A percentile compares a stretch with the other conserved stretches of the same genome.
These are phyloP conservation scores for Penicillium coprophilum DNA, from an alignment of 495 filamentous ascomycete genomes.

Conservation along the genomic window DNA sequence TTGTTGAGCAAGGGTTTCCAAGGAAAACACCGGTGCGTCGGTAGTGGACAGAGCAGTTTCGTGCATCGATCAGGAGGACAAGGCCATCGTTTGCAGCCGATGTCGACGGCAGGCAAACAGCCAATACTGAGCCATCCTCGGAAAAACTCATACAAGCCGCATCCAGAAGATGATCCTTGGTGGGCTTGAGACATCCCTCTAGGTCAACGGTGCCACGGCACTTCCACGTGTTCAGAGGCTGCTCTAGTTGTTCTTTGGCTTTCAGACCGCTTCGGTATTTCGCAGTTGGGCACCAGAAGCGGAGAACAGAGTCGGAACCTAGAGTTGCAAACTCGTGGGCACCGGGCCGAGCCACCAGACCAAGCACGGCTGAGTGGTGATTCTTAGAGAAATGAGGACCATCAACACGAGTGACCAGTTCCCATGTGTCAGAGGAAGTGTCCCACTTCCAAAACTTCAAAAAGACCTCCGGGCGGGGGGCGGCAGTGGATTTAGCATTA, in stretches of 20 bases:
- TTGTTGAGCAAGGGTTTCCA: constrained; percentile 30
- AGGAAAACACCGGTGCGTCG: constrained; percentile 34
- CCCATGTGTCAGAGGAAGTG: constrained; percentile 59
- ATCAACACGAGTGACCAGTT: constrained; percentile 78
- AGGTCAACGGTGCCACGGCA: constrained; percentile 63
- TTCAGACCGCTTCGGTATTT: constrained; percentile 62
- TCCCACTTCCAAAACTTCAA: constrained; percentile 91
- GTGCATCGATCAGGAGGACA: constrained; percentile 39
- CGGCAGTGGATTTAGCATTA: constrained; percentile 19
- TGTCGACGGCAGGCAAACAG: constrained; percentile 47
- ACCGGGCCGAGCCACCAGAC: constrained; percentile 65
- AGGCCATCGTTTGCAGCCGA: constrained; percentile 27
- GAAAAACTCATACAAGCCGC: constrained; percentile 64
- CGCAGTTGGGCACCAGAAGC: constrained; percentile 72
- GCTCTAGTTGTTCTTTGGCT: constrained; percentile 52
- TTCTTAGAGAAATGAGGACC: constrained; percentile 64
- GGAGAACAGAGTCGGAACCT: constrained; percentile 72
- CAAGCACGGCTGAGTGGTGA: constrained; percentile 62
- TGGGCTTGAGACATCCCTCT: constrained; percentile 34
- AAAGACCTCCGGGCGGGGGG: constrained; percentile 60
- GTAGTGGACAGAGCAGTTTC: constrained; percentile 34
- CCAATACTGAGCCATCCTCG: constrained; percentile 83
- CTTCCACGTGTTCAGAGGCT: constrained; percentile 66
- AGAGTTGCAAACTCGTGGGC: constrained; percentile 74
- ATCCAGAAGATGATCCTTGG: constrained; percentile 32